These are phyloP conservation scores for Sodiomyces alkalinus DNA, from an alignment of 2,329 filamentous ascomycete genomes.

Conservation along the genomic window DNA sequence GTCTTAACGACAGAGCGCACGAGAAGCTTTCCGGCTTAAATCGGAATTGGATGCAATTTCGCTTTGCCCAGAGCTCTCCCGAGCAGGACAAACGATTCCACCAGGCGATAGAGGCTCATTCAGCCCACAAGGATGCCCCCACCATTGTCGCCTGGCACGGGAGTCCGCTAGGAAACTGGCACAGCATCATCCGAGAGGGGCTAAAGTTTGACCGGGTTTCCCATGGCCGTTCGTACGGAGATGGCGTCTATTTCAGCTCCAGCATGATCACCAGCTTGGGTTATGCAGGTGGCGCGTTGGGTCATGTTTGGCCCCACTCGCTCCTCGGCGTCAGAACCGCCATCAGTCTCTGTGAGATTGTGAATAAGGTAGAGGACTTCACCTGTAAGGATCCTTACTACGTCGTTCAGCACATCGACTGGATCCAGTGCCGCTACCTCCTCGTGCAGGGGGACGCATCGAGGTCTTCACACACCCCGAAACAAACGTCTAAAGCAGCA, in stretches of 20 bases:
- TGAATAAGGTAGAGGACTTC: conserved; percentile 57
- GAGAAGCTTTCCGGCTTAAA: conserved; percentile 48
- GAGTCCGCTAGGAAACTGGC: conserved; percentile 65
- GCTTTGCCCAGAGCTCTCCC: conserved; percentile 75
- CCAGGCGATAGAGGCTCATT: conserved; percentile 37
- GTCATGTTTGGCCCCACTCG: conserved; percentile 52
- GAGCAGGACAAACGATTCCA: conserved; percentile 72
- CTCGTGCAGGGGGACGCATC: conserved; percentile 38
- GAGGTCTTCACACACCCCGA: too few relatives aligned
- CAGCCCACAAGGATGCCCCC: conserved; percentile 24
- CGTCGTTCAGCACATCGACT: conserved; percentile 62
- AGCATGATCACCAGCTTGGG: conserved; percentile 37
- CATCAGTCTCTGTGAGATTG: conserved; percentile 70
- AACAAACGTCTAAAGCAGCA: too few relatives aligned
- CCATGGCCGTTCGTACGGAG: conserved; percentile 56
- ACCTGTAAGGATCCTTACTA: conserved; percentile 40
- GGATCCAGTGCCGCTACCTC: conserved; percentile 82
- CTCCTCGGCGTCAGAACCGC: conserved; percentile 41
- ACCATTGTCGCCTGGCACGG: conserved; percentile 84
- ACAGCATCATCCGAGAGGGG: conserved; percentile 73
- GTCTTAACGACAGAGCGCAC: conserved; percentile 12
- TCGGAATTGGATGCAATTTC: conserved; percentile 58
- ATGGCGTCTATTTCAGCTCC: conserved; percentile 71
- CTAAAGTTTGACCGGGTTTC: conserved; percentile 50
- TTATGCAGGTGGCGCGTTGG: conserved; percentile 26